Base-by-base conservation (phyloP, 2,329 filamentous ascomycete genomes). In the Colletotrichum tofieldiae region DNA sequence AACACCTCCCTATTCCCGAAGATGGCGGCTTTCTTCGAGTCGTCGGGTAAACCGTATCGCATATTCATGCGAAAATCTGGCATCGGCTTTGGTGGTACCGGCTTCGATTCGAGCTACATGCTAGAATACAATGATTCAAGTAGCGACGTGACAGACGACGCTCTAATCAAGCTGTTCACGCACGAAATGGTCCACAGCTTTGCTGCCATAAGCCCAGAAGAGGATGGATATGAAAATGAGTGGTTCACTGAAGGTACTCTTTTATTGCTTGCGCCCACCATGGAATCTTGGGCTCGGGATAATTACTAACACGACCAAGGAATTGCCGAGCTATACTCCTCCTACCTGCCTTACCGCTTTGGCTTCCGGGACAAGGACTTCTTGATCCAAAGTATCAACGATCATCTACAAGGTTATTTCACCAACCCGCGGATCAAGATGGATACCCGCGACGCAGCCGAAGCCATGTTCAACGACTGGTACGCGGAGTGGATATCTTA, bases 151-250 rank as follows among this genome's bases (percentile, higher is more conserved):
- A 41, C 55, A 47, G 64, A 74, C 23, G 60, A 75, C 8, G 35
- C 58, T 16, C 52, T 73, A 14, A 55, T 56, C 16, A 20, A 39
- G 5, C 18, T 73, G 20, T 67, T 74, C n/a, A 73, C 66, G 5
- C 73, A 75, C 37, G 69, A 73, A 56, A 75, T 75, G 72, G 62
- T 75, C 3, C 72, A 74, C 39, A 73, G 72, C 63, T 75, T 74
- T 51, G 66, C 67, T 3, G 12, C 2, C n/a, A 47, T 71, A 7
- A 51, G 47, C 18, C 37, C 52, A 16, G 72, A 74, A 32, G 72
- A 73, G 6, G 64, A 70, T 16, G 71, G 67, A 3, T 41, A 67
- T 14, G 72, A 74, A 16, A 75, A 74, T 35, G 63, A 55, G 9
- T 75, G 74, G 74, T 74, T 63, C 20, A 61, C 61, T n/a, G 64